Percentiles rank a stretch among this genome's conserved stretches.
phyloP scores from a whole-genome alignment of 805 yeast species.

The Kluyveromyces dobzhanskii region DNA sequence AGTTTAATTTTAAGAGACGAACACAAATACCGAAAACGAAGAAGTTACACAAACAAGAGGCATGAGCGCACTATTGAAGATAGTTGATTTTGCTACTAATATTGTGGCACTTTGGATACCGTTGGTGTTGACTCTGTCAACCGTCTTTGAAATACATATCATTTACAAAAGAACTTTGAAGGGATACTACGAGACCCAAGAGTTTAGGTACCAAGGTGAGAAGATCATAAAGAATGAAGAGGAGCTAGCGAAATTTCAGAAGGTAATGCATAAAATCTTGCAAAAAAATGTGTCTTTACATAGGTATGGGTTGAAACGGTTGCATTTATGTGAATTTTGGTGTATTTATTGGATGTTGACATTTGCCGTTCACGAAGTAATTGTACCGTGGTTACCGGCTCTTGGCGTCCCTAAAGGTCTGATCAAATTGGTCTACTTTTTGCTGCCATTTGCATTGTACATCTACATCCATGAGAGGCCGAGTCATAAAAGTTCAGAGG shows the following conservation, averaged over 20 bases:
- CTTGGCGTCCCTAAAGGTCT: not conserved
- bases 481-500: not conserved
- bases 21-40: not conserved
- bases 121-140: not conserved
- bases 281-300: conserved; percentile 1
- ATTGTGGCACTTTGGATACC: not conserved
- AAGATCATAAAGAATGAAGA: not conserved
- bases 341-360: conserved; percentile 3
- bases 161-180: conserved; percentile 1
- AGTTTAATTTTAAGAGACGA: not conserved
- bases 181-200: conserved; percentile 2
- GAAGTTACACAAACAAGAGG: not conserved
- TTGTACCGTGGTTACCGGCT: not conserved
- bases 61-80: not conserved
- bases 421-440: not conserved
- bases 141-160: not conserved
- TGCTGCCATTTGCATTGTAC: not conserved
- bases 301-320: conserved; percentile 1
- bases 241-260: not conserved
- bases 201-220: not conserved
- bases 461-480: not conserved
- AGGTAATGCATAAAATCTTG: not conserved
- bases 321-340: conserved; percentile 3
- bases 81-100: not conserved
- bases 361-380: not conserved